phyloP scores from a whole-genome alignment of 2,329 filamentous ascomycete species.

The Trichoderma sp. region DNA sequence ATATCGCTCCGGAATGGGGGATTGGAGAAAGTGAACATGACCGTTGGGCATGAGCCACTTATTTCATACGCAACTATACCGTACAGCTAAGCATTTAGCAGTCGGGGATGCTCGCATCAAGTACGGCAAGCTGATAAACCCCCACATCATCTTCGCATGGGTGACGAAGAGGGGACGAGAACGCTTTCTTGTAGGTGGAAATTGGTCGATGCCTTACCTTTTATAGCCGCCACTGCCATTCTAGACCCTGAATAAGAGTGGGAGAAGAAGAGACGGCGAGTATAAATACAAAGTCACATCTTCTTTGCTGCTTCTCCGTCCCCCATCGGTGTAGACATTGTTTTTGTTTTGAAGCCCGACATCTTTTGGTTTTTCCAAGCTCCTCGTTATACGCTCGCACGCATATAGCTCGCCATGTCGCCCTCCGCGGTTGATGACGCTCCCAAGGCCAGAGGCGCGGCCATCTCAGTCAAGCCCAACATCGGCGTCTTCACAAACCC shows the following conservation, averaged over 20 bases:
- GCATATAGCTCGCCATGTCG: slow-evolving; percentile 33
- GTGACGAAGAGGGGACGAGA: slow-evolving; percentile 8
- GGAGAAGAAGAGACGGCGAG: not conserved
- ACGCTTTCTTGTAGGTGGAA: not conserved
- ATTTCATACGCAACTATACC: not conserved
- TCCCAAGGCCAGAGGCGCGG: slow-evolving; percentile 27
- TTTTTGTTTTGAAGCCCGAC: not conserved
- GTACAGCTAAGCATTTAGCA: not conserved
- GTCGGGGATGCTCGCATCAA: slow-evolving; percentile 7
- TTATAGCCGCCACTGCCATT: not conserved
- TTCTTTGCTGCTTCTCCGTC: not conserved
- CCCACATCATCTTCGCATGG: slow-evolving; percentile 6
- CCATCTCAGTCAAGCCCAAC: slow-evolving; percentile 65
- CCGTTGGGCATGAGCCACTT: slow-evolving; percentile 14
- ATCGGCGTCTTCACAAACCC: slow-evolving; percentile 97
- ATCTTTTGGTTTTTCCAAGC: not conserved
- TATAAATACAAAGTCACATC: not conserved
- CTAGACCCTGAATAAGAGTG: not conserved
- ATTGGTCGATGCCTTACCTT: slow-evolving; percentile 10
- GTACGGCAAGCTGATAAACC: not conserved
- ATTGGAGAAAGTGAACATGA: not conserved
- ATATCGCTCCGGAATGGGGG: not conserved
- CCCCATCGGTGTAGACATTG: not conserved
- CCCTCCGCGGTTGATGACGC: slow-evolving; percentile 39
- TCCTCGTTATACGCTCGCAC: not conserved